A percentile compares a stretch with the other conserved stretches of the same genome.
Evolutionary conservation across 805 yeast species (phyloP).

Genomic region (Ogataea siamensis): DNA sequence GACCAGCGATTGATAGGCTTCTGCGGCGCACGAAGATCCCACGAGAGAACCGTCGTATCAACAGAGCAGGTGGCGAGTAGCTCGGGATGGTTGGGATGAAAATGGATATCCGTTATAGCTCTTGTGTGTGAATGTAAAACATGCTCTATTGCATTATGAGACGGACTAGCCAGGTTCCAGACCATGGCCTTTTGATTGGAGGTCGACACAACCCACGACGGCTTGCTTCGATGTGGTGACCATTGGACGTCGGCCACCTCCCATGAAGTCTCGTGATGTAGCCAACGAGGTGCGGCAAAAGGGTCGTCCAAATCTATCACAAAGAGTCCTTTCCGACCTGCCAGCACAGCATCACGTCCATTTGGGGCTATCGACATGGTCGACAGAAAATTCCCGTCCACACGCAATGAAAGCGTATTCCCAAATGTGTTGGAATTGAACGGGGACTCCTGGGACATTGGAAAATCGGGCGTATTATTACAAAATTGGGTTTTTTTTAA

Average conservation of each 20-base stretch:
- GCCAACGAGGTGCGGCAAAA: conserved; percentile 90
- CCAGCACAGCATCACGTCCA: conserved; percentile 91
- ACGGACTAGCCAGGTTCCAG: conserved; percentile 79
- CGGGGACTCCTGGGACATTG: conserved; percentile 23
- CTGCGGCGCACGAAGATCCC: conserved; percentile 87
- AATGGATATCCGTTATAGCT: conserved; percentile 94
- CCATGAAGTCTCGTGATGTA: conserved; percentile 91
- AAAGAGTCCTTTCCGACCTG: conserved; percentile 79
- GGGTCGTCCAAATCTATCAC: conserved; percentile 96
- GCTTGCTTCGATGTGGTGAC: conserved; percentile 87
- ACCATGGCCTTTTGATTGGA: conserved; percentile 93
- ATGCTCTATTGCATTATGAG: conserved; percentile 71
- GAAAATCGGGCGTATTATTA: not conserved
- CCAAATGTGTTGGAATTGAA: conserved; percentile 64
- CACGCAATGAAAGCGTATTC: conserved; percentile 75
- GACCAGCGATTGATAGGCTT: conserved; percentile 76
- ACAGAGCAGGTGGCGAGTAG: conserved; percentile 88
- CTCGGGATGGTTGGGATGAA: conserved; percentile 85
- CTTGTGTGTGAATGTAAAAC: conserved; percentile 87
- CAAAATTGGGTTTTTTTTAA: too few relatives aligned
- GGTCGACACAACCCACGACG: conserved; percentile 90
- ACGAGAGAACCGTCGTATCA: conserved; percentile 79
- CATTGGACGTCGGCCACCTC: conserved; percentile 99
- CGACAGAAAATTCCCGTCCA: conserved; percentile 86
- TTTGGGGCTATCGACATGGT: conserved; percentile 85